Conservation (phyloP, 768 basidiomycete species). For the Hirschioporus abietinus region DNA sequence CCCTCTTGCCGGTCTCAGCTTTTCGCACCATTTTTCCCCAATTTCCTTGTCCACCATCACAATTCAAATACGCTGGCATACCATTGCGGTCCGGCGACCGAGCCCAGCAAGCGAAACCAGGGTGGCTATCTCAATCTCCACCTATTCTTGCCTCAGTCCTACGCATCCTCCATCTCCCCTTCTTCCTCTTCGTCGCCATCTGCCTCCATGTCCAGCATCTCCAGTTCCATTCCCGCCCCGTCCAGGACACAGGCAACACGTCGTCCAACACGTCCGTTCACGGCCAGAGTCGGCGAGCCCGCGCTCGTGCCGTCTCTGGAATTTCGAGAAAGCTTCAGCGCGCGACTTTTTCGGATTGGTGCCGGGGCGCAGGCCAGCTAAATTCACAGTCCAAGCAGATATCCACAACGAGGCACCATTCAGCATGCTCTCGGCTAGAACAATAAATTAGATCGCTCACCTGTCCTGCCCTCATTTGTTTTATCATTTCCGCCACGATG, state of each 20-base stretch:
- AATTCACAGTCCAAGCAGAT: neutral
- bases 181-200: slow-evolving; percentile 28
- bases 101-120: neutral
- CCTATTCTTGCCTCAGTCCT: slow-evolving; percentile 2
- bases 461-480: slow-evolving; percentile 56
- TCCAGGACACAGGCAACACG: slow-evolving; percentile 74
- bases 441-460: slow-evolving; percentile 40
- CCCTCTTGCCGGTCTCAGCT: neutral
- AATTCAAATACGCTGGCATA: neutral
- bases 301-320: neutral
- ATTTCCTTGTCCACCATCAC: neutral
- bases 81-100: neutral
- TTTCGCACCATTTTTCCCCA: neutral
- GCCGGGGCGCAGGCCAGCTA: neutral
- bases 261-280: slow-evolving; percentile 72
- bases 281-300: slow-evolving; percentile 34
- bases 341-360: slow-evolving; percentile 12
- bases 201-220: slow-evolving; percentile 75
- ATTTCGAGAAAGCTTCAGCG: slow-evolving; percentile 27
- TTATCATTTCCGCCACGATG: slow-evolving; percentile 54
- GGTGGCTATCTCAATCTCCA: neutral
- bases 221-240: slow-evolving; percentile 53
- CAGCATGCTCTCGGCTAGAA: slow-evolving; percentile 5
- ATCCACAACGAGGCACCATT: slow-evolving; percentile 1
- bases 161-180: slow-evolving; percentile 9